Conservation (phyloP, 2,329 filamentous ascomycete species). For the Botryotinia narcissicola region DNA sequence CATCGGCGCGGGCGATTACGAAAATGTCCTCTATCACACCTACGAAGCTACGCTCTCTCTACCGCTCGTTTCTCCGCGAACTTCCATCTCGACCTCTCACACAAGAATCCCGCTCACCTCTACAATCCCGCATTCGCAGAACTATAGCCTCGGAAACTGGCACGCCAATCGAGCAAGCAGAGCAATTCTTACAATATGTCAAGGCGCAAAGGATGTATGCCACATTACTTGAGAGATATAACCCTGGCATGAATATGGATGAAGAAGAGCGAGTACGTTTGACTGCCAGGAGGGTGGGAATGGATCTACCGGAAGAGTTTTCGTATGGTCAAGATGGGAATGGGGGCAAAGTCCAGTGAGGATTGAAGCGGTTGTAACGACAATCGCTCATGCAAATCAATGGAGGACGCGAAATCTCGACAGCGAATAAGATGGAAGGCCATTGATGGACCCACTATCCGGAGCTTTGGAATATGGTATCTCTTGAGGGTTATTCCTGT, state of each 20-base stretch:
- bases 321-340: constrained; percentile 14
- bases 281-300: constrained; percentile 82
- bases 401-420: background rate
- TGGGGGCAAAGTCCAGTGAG: constrained; percentile 17
- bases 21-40: constrained; percentile 38
- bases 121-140: constrained; percentile 67
- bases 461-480: constrained; percentile 1
- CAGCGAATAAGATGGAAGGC: background rate
- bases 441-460: background rate
- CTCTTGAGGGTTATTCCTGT: background rate
- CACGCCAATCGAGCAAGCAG: constrained; percentile 51
- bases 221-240: constrained; percentile 83
- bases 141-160: constrained; percentile 50
- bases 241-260: constrained; percentile 85
- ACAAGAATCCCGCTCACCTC: constrained; percentile 55
- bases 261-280: constrained; percentile 80
- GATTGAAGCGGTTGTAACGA: background rate
- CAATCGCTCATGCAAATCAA: background rate
- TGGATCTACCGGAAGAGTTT: constrained; percentile 75
- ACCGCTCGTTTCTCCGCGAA: constrained; percentile 85
- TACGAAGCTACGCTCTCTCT: constrained; percentile 68
- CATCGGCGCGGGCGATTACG: background rate
- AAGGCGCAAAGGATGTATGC: constrained; percentile 82
- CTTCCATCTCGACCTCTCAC: constrained; percentile 67
- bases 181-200: constrained; percentile 78